A percentile compares a stretch with the other conserved stretches of the same genome.
Conservation (phyloP, 2,329 filamentous ascomycete species). For the Penicillium concentricum region DNA sequence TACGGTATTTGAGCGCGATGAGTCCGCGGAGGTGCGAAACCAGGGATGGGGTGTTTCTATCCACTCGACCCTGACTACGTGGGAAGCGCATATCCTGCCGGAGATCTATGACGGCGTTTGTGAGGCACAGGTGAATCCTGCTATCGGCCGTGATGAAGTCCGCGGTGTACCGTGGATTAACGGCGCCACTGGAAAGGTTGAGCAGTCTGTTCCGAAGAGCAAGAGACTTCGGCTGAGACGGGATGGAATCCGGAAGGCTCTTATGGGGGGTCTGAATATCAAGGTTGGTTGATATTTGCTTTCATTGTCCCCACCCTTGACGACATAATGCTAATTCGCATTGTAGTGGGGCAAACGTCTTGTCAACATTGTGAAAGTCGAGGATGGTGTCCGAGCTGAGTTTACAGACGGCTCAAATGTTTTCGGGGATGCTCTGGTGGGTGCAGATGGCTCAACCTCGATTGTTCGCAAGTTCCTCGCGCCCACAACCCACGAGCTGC, state of each 20-base stretch:
- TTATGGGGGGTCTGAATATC: neutral
- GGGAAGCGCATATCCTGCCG: neutral
- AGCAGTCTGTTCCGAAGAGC: neutral
- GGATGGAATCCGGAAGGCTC: neutral
- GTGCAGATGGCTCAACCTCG: neutral
- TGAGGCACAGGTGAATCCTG: neutral
- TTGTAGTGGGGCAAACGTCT: neutral
- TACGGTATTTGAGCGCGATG: slow-evolving; percentile 10
- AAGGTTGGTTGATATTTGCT: neutral
- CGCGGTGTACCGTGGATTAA: neutral
- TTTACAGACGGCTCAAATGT: neutral
- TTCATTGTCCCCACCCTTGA: neutral
- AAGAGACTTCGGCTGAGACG: neutral
- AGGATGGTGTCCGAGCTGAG: neutral
- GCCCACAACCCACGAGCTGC: neutral
- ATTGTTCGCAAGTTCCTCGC: neutral
- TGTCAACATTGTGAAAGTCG: neutral
- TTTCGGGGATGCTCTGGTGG: neutral
- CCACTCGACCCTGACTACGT: slow-evolving; percentile 4
- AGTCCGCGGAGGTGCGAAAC: neutral
- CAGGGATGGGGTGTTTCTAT: slow-evolving; percentile 10
- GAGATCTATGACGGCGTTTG: neutral
- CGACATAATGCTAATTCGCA: neutral
- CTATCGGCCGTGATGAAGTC: neutral
- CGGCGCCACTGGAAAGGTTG: neutral